Base-by-base conservation (phyloP, 805 yeast species). In the Candida mattraensis region DNA sequence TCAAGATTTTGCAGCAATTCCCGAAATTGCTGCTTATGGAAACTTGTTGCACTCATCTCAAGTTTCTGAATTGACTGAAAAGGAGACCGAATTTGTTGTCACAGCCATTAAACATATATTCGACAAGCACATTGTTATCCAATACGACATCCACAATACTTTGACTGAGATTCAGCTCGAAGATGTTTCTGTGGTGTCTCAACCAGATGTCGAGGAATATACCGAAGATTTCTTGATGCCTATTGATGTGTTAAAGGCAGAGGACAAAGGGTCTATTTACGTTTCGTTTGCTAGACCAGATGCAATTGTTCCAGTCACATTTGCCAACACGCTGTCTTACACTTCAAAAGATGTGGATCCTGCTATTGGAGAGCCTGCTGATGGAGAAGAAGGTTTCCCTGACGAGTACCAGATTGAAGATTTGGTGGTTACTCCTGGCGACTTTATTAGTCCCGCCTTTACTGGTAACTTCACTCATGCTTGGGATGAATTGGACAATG, bases 331-430 rank as follows among this genome's bases (percentile, higher is more conserved):
- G 6, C 69, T 91, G 42, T 72, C 80, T 15, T 91, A 83, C 67
- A 77, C 81, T 13, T 73, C 87, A 31, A 83, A 80, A 62, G 98
- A 91, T 58, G 69, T 85, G 47, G 83, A 87, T 49, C 80, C 87
- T 30, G 71, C 75, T 7, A 80, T 88, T 11, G 80, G 80, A 14
- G 76, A 73, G 44, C 74, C 83, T 33, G 82, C 75, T 29, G 78
- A 74, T 31, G 82, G 69, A 35, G 86, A 79, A 29, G 94, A 83
- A 47, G 97, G 96, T 12, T 86, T 82, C 72, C 84, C 83, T 47
- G 98, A 93, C 61, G 96, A 89, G 63, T 93, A 91, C 63, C 93
- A 83, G 58, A 76, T 93, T 47, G 97, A 87, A 61, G 83, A 82
- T 39, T 69, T 88, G 53, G 78, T 76, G 39, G 58, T 91, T 37